Evolutionary conservation across 2,329 filamentous ascomycete genomes (phyloP).

Genomic region (Penicillium freii): DNA sequence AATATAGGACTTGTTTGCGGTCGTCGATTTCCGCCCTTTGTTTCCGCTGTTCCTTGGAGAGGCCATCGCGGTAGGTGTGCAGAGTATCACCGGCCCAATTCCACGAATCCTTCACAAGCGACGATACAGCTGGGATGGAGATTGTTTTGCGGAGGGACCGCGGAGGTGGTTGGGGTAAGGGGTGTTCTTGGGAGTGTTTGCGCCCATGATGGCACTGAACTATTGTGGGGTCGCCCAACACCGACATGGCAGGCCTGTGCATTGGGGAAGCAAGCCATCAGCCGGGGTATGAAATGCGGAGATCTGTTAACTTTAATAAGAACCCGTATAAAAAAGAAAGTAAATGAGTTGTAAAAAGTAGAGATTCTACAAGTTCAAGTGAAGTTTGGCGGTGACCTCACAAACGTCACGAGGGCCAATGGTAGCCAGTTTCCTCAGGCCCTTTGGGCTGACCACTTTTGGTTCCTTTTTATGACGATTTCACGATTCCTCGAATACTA

Average conservation of each 20-base stretch:
- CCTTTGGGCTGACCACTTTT: background rate
- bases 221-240: conserved; percentile 33
- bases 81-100: conserved; percentile 37
- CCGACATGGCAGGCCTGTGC: conserved; percentile 32
- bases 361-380: conserved; percentile 1
- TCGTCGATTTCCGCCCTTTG: conserved; percentile 53
- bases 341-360: background rate
- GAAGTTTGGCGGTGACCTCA: conserved; percentile 17
- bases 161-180: conserved; percentile 7
- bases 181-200: conserved; percentile 15
- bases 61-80: conserved; percentile 51
- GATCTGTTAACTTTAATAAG: background rate
- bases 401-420: conserved; percentile 27
- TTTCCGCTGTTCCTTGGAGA: conserved; percentile 52
- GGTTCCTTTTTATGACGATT: background rate
- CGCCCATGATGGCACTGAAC: conserved; percentile 29
- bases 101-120: conserved; percentile 35
- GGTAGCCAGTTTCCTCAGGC: conserved; percentile 12
- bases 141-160: conserved; percentile 27
- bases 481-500: background rate
- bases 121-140: conserved; percentile 35
- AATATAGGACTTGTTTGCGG: conserved; percentile 60
- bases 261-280: conserved; percentile 28
- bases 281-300: conserved; percentile 8
- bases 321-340: background rate